These are phyloP conservation scores for Micromonas pusilla DNA, from an alignment of 139 green algal genomes.

Conservation along the genomic window DNA sequence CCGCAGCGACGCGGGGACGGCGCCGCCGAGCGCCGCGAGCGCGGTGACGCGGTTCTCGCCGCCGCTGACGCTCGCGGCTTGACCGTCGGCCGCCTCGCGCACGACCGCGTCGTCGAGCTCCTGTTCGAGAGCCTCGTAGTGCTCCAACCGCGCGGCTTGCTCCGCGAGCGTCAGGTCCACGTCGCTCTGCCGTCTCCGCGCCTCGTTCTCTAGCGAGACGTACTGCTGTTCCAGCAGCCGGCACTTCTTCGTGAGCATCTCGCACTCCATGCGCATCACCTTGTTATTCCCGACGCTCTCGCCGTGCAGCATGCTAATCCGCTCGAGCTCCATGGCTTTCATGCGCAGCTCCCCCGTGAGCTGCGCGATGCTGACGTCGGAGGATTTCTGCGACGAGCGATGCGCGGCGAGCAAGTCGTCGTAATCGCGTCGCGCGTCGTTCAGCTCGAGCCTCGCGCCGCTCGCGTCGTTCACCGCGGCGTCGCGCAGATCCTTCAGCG, in stretches of 20 bases:
- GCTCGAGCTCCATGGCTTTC: conserved; percentile 19
- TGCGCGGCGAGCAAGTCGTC: not conserved
- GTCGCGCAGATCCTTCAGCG: not conserved
- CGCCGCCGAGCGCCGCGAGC: not conserved
- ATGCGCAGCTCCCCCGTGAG: not conserved
- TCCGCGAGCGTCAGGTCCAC: not conserved
- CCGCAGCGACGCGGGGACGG: not conserved
- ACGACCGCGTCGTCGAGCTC: conserved; percentile 16
- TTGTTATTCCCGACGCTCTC: conserved; percentile 14
- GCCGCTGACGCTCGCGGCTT: not conserved
- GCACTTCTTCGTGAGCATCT: conserved; percentile 11
- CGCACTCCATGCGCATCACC: not conserved
- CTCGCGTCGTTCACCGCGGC: not conserved
- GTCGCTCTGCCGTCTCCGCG: not conserved
- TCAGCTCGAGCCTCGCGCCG: conserved; percentile 4
- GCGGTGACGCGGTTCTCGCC: not conserved
- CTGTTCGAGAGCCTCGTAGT: conserved; percentile 8
- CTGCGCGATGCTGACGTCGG: not conserved
- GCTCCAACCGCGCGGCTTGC: not conserved
- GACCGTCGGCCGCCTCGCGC: not conserved
- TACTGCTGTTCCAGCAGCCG: not conserved
- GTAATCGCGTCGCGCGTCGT: not conserved
- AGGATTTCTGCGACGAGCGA: not conserved
- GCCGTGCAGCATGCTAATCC: not conserved
- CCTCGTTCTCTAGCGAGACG: not conserved